Conservation (phyloP, 2,329 filamentous ascomycete species). For the Fusarium albidum region DNA sequence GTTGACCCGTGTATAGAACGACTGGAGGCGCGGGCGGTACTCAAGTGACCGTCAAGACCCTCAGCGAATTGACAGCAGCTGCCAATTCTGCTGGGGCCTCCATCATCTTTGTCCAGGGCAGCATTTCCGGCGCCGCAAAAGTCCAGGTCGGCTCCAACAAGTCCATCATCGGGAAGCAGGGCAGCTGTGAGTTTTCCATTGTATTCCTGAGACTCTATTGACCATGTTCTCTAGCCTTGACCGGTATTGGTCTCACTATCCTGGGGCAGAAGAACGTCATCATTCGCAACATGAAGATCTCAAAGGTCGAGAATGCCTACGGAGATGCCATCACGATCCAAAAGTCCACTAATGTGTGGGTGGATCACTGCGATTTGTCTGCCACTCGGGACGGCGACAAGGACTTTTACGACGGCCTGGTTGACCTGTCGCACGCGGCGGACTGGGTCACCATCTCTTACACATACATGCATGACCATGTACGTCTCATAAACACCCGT, state of each 20-base stretch:
- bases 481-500: background rate
- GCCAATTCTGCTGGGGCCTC: constrained; percentile 18
- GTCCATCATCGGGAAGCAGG: constrained; percentile 33
- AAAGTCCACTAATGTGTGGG: constrained; percentile 56
- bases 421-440: constrained; percentile 54
- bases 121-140: constrained; percentile 35
- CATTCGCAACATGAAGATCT: constrained; percentile 62
- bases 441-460: constrained; percentile 54
- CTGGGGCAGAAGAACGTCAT: constrained; percentile 57
- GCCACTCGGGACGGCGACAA: constrained; percentile 49
- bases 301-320: constrained; percentile 53
- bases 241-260: constrained; percentile 30
- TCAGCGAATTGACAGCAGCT: constrained; percentile 25
- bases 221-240: constrained; percentile 22
- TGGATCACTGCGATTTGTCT: constrained; percentile 55
- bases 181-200: constrained; percentile 24
- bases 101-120: constrained; percentile 32
- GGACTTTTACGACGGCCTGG: constrained; percentile 53
- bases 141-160: constrained; percentile 35
- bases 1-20: constrained; percentile 6
- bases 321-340: constrained; percentile 63
- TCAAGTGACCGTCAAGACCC: constrained; percentile 26
- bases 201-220: background rate
- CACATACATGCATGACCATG: constrained; percentile 54
- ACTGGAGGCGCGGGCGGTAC: constrained; percentile 26